These are phyloP conservation scores for Puccinia hordei DNA, from an alignment of 1,284 basidiomycete genomes.

Conservation along the genomic window DNA sequence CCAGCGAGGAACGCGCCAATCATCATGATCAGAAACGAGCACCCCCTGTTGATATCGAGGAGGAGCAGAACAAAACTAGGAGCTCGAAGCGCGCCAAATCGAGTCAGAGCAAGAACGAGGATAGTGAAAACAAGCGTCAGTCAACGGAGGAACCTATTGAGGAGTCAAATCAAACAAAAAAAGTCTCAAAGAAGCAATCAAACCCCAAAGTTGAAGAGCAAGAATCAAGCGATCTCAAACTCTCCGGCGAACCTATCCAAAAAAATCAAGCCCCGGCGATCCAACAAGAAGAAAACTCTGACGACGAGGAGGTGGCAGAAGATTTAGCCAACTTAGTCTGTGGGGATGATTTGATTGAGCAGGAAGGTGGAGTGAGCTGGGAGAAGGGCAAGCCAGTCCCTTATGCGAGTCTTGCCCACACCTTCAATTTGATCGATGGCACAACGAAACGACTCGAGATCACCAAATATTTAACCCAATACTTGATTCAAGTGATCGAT, in stretches of 20 bases:
- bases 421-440: slow-evolving; percentile 85
- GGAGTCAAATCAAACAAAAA: background rate
- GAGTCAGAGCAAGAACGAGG: background rate
- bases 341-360: background rate
- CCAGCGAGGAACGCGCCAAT: background rate
- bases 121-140: background rate
- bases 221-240: background rate
- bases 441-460: slow-evolving; percentile 97
- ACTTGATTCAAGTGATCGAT: slow-evolving; percentile 84
- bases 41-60: background rate
- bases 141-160: background rate
- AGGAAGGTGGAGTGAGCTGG: slow-evolving; percentile 17
- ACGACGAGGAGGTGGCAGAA: slow-evolving; percentile 23
- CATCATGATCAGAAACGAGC: slow-evolving; percentile 2
- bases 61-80: background rate
- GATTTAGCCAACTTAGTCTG: background rate
- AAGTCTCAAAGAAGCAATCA: background rate
- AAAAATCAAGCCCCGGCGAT: background rate
- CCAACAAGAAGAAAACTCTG: slow-evolving; percentile 10
- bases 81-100: slow-evolving; percentile 13
- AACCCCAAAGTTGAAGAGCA: background rate
- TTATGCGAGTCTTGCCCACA: slow-evolving; percentile 84
- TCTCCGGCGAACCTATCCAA: background rate
- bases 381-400: slow-evolving; percentile 65
- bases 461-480: slow-evolving; percentile 80